Conservation (phyloP, 345 rosid genomes). For the Salix koriyanagi region DNA sequence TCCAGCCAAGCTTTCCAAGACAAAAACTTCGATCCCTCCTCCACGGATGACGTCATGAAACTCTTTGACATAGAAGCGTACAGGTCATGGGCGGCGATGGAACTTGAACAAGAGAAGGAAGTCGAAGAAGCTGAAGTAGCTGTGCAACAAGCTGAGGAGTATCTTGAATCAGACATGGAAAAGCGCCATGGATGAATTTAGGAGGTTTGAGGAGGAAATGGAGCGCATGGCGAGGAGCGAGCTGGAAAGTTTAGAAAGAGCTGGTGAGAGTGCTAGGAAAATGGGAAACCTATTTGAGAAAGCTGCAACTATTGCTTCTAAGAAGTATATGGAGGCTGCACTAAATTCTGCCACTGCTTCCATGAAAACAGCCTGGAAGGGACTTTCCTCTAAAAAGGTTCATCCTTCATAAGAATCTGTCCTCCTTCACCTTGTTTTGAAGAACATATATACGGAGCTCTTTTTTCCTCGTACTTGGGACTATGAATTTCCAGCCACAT, state of each 20-base stretch:
- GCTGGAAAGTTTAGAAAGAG: slow-evolving; percentile 37
- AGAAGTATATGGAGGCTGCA: slow-evolving; percentile 69
- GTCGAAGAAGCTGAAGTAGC: slow-evolving; percentile 43
- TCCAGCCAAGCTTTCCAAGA: slow-evolving; percentile 64
- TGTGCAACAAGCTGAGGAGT: slow-evolving; percentile 47
- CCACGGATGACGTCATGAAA: slow-evolving; percentile 70
- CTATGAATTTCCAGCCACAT: background rate
- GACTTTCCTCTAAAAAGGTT: slow-evolving; percentile 53
- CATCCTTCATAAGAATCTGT: slow-evolving; percentile 52
- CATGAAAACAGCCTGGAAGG: slow-evolving; percentile 73
- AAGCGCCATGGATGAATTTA: slow-evolving; percentile 67
- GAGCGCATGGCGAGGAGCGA: slow-evolving; percentile 47
- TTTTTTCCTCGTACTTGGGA: background rate
- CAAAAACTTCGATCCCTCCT: slow-evolving; percentile 66
- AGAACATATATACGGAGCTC: background rate
- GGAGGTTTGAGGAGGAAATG: slow-evolving; percentile 67
- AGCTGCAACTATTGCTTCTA: slow-evolving; percentile 61
- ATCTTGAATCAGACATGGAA: slow-evolving; percentile 76
- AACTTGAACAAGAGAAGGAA: slow-evolving; percentile 43
- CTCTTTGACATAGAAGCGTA: slow-evolving; percentile 82
- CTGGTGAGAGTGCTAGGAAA: slow-evolving; percentile 57
- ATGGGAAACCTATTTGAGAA: slow-evolving; percentile 56
- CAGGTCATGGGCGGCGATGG: slow-evolving; percentile 76
- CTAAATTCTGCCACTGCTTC: slow-evolving; percentile 73
- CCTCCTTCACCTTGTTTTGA: background rate